Conservation (phyloP, 192 early-diverging fungal genomes). For the Coemansia interrupta region DNA sequence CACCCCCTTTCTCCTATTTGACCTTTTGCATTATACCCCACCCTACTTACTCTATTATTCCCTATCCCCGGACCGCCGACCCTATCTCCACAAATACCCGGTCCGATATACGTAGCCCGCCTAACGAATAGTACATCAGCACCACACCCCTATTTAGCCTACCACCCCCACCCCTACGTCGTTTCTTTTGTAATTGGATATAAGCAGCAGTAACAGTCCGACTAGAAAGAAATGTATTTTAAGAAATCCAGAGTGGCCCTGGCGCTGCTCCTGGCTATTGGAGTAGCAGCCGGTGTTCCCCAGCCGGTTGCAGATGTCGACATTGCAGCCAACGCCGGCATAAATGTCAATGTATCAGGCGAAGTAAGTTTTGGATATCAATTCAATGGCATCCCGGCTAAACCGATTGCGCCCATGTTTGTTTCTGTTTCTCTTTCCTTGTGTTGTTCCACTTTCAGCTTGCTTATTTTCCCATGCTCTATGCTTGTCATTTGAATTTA, state of each 20-base stretch:
- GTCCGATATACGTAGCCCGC: not conserved
- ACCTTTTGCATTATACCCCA: not conserved
- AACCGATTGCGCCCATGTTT: too few species aligned
- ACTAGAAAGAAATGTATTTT: constrained; percentile 20
- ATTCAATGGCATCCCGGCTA: too few species aligned
- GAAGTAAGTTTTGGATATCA: not conserved
- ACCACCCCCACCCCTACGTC: too few species aligned
- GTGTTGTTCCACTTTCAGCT: too few species aligned
- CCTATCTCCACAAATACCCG: not conserved
- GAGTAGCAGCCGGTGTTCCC: constrained; percentile 11
- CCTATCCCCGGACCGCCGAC: not conserved
- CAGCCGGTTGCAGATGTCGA: not conserved
- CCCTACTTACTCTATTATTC: not conserved
- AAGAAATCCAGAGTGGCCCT: constrained; percentile 34
- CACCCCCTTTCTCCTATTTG: not conserved
- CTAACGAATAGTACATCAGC: not conserved
- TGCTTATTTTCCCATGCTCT: too few species aligned
- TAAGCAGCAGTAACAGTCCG: not conserved
- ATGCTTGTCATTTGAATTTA: too few species aligned
- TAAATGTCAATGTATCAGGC: not conserved
- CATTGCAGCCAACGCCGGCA: not conserved
- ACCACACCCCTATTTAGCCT: too few species aligned
- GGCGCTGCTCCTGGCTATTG: constrained; percentile 31
- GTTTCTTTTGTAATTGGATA: not conserved
- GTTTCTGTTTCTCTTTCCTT: too few species aligned